Conservation (phyloP, 768 basidiomycete genomes). For the Omphalotus guepiniiformis region DNA sequence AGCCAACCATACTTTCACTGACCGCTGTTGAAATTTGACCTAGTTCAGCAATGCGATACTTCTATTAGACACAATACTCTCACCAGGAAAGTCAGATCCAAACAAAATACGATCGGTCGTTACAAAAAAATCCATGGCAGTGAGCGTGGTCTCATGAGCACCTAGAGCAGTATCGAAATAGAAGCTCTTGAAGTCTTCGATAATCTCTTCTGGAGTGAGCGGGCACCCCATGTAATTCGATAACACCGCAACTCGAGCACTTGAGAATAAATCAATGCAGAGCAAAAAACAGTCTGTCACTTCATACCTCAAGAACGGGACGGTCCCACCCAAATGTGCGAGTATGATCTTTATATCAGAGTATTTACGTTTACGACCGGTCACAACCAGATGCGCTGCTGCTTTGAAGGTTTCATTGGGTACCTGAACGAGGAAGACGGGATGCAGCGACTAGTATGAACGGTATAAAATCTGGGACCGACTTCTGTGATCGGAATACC, state of each 20-base stretch:
- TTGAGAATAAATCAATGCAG: slow-evolving; percentile 17
- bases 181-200: slow-evolving; percentile 65
- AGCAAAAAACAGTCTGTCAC: neutral
- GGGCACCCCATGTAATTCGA: slow-evolving; percentile 67
- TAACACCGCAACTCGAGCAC: slow-evolving; percentile 64
- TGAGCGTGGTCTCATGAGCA: slow-evolving; percentile 48
- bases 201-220: slow-evolving; percentile 59
- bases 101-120: slow-evolving; percentile 52
- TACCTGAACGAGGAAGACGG: slow-evolving; percentile 56
- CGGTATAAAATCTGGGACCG: too few relatives aligned
- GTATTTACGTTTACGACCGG: slow-evolving; percentile 62
- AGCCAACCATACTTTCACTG: slow-evolving; percentile 46
- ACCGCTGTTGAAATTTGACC: slow-evolving; percentile 40
- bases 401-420: slow-evolving; percentile 84
- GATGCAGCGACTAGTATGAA: too few relatives aligned
- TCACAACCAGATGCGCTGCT: slow-evolving; percentile 71
- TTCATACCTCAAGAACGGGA: slow-evolving; percentile 41
- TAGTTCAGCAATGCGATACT: neutral
- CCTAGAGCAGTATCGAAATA: slow-evolving; percentile 74
- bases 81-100: slow-evolving; percentile 80
- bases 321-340: slow-evolving; percentile 71
- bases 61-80: slow-evolving; percentile 11
- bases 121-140: slow-evolving; percentile 48
- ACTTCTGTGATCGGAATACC: slow-evolving; percentile 72
- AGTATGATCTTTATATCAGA: slow-evolving; percentile 60